Percentiles rank a stretch among this genome's conserved stretches.
Conservation (phyloP, 306 rosid genomes). For the Trifolium subterraneum region DNA sequence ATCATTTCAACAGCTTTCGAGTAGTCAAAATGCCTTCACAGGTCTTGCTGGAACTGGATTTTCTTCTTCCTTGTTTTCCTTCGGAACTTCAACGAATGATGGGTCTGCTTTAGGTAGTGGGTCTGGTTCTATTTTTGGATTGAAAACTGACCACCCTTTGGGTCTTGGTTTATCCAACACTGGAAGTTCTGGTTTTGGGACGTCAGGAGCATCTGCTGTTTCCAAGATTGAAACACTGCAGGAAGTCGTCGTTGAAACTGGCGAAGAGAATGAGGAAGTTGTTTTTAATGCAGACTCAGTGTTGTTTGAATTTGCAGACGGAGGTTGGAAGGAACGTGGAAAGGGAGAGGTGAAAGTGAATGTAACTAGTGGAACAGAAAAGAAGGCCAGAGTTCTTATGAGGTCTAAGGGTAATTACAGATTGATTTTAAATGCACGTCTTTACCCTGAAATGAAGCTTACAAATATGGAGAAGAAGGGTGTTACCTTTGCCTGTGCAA, state of each 20-base stretch:
- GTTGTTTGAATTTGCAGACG: slow-evolving; percentile 74
- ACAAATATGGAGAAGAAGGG: slow-evolving; percentile 92
- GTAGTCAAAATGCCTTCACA: slow-evolving; percentile 93
- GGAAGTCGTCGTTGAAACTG: slow-evolving; percentile 88
- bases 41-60: slow-evolving; percentile 93
- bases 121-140: slow-evolving; percentile 58
- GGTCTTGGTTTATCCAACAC: slow-evolving; percentile 72
- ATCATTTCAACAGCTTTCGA: slow-evolving; percentile 89
- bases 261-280: slow-evolving; percentile 86
- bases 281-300: slow-evolving; percentile 78
- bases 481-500: slow-evolving; percentile 85
- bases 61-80: slow-evolving; percentile 78
- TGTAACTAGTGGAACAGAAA: slow-evolving; percentile 60
- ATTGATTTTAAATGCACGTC: slow-evolving; percentile 84
- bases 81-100: slow-evolving; percentile 66
- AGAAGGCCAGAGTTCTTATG: slow-evolving; percentile 79
- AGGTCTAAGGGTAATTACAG: slow-evolving; percentile 82
- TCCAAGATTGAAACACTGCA: slow-evolving; percentile 75
- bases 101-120: slow-evolving; percentile 46
- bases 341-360: slow-evolving; percentile 90
- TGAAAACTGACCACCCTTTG: slow-evolving; percentile 58
- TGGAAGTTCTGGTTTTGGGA: slow-evolving; percentile 72
- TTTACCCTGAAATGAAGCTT: slow-evolving; percentile 88
- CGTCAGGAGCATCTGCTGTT: slow-evolving; percentile 53
- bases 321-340: slow-evolving; percentile 97